Evolutionary conservation across 1,284 basidiomycete species (phyloP).

Genomic region (Agaricales sp.): DNA sequence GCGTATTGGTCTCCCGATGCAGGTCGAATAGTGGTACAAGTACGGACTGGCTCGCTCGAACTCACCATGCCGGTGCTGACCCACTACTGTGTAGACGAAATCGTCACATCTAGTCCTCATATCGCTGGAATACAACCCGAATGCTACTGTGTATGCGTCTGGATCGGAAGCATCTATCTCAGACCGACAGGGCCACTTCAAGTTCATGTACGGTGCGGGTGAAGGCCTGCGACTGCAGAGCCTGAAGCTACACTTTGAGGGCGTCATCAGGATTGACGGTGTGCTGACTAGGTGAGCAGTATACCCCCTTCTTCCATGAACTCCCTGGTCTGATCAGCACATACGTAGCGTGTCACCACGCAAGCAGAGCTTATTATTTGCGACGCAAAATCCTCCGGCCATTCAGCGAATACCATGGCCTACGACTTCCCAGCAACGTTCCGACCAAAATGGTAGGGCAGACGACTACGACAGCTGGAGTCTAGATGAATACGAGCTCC

Average conservation of each 20-base stretch:
- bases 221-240: conserved; percentile 61
- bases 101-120: conserved; percentile 69
- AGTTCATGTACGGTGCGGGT: conserved; percentile 71
- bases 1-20: conserved; percentile 78
- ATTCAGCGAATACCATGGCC: conserved; percentile 80
- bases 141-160: conserved; percentile 42
- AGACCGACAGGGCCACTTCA: conserved; percentile 47
- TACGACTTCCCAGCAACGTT: conserved; percentile 29
- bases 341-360: conserved; percentile 58
- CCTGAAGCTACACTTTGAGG: conserved; percentile 64
- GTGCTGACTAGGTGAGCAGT: conserved; percentile 50
- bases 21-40: conserved; percentile 68
- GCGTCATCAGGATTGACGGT: conserved; percentile 74
- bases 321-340: too few species aligned
- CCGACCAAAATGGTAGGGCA: conserved; percentile 24
- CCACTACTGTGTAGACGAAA: conserved; percentile 38
- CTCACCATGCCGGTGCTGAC: conserved; percentile 5
- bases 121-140: conserved; percentile 49
- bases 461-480: conserved; percentile 60
- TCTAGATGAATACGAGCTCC: conserved; percentile 56
- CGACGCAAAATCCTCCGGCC: conserved; percentile 58
- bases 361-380: conserved; percentile 57
- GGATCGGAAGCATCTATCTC: conserved; percentile 40
- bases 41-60: conserved; percentile 21
- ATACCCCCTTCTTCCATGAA: conserved; percentile 11